phyloP scores from a whole-genome alignment of 768 basidiomycete species.

The Naganishia randhawae region DNA sequence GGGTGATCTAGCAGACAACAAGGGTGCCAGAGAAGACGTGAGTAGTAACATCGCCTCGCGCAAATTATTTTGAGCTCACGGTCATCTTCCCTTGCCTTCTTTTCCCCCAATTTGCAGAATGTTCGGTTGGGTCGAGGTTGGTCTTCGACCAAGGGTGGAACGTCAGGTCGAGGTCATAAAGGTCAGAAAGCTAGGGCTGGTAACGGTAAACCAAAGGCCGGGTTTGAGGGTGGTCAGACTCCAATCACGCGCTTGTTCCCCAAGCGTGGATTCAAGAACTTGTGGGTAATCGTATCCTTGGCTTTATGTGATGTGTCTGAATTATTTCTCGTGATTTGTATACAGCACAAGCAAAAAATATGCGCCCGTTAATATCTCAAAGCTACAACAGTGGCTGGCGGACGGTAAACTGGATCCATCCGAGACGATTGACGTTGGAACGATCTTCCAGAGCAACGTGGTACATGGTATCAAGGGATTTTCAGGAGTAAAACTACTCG shows the following conservation, averaged over 20 bases:
- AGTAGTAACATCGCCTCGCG: background rate
- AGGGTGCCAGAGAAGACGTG: slow-evolving; percentile 40
- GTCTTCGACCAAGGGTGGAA: slow-evolving; percentile 84
- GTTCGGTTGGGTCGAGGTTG: slow-evolving; percentile 83
- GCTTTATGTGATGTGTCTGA: background rate
- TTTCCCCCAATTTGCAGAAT: slow-evolving; percentile 22
- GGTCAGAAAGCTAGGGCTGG: slow-evolving; percentile 92
- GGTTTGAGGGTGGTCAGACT: slow-evolving; percentile 97
- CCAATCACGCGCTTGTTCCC: slow-evolving; percentile 85
- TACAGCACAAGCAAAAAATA: slow-evolving; percentile 68
- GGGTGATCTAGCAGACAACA: slow-evolving; percentile 38
- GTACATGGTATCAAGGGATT: slow-evolving; percentile 72
- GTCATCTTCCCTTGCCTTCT: background rate
- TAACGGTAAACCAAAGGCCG: slow-evolving; percentile 70
- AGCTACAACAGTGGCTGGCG: slow-evolving; percentile 86
- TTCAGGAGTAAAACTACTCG: slow-evolving; percentile 84
- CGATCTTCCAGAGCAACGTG: slow-evolving; percentile 78
- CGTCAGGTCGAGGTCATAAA: slow-evolving; percentile 88
- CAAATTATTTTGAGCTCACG: background rate
- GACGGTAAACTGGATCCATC: slow-evolving; percentile 74
- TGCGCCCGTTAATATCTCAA: slow-evolving; percentile 79
- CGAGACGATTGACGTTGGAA: slow-evolving; percentile 79
- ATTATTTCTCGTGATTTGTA: background rate
- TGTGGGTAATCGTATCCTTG: slow-evolving; percentile 57
- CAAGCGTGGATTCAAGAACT: slow-evolving; percentile 89